Percentiles rank a stretch among this genome's conserved stretches.
These are phyloP conservation scores for Metahyphopichia silvanorum DNA, from an alignment of 805 yeast genomes.

Conservation along the genomic window DNA sequence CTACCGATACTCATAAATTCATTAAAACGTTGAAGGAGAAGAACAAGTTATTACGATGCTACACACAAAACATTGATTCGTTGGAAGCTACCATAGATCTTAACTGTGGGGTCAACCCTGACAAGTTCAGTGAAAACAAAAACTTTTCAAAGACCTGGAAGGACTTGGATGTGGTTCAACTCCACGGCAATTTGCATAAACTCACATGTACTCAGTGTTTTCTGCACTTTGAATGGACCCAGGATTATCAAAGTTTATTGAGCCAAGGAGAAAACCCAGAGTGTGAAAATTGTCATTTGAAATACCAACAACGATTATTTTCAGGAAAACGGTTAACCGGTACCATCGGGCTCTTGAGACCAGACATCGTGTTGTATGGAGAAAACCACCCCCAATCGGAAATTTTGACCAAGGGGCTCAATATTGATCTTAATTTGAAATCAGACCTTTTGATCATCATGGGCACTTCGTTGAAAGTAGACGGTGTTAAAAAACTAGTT, in stretches of 20 bases:
- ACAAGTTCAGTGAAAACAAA: constrained; percentile 21
- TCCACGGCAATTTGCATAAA: constrained; percentile 84
- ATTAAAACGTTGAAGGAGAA: constrained; percentile 57
- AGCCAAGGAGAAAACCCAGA: constrained; percentile 69
- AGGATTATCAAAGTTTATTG: constrained; percentile 43
- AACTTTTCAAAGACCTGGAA: constrained; percentile 50
- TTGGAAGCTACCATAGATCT: constrained; percentile 68
- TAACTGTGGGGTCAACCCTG: constrained; percentile 48
- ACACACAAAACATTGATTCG: constrained; percentile 94
- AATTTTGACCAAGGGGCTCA: constrained; percentile 66
- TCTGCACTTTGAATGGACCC: constrained; percentile 57
- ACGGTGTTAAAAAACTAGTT: constrained; percentile 82
- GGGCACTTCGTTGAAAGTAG: constrained; percentile 91
- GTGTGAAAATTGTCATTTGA: constrained; percentile 65
- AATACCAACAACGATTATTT: constrained; percentile 52
- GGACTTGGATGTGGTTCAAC: constrained; percentile 72
- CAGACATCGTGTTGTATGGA: constrained; percentile 89
- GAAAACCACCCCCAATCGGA: constrained; percentile 91
- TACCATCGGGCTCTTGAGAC: constrained; percentile 72
- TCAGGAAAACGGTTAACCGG: constrained; percentile 75
- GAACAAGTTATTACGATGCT: constrained; percentile 74
- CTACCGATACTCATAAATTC: constrained; percentile 83
- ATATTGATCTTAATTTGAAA: constrained; percentile 56
- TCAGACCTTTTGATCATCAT: constrained; percentile 84
- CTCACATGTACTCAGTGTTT: constrained; percentile 76